Base-by-base conservation (phyloP, 2,329 filamentous ascomycete species). In the Exophiala spinifera region DNA sequence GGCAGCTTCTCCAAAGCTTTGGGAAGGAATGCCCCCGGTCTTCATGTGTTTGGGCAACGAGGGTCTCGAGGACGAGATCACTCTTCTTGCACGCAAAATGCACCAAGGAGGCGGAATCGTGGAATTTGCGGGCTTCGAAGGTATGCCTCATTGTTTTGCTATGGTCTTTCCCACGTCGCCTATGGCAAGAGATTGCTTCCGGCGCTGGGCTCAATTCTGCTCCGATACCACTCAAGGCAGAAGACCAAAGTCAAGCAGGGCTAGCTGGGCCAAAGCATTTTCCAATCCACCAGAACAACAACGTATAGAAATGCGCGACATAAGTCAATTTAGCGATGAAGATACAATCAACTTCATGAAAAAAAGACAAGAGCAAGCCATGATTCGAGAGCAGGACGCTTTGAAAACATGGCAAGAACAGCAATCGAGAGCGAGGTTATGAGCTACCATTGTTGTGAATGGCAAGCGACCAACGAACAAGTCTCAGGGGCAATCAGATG, bases 141-240 rank as follows among this genome's bases (percentile, higher is more conserved):
- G 73, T 8, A 74, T 75, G 70, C 74, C 74, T 8, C 74, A 76
- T 55, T 74, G 73, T 46, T 75, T 89, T 65, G 81, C 79, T 0
- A 64, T 83, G 59, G 59, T 88, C 1, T 70, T 89, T 51, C 69
- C 75, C 1, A 69, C 71, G 3, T 66, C 77, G 1, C 65, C 74
- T 1, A 75, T 71, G 25, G 71, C 78, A 2, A 71, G 66, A 61
- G 74, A 78, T 45, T 87, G 82, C 63, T 78, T 82, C 53, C 68
- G 76, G 13, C 71, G 73, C 2, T 83, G 83, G 79, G 71, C 79
- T 0, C 69, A 67, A 1, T 90, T 89, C 51, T 71, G 69, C 46
- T 64, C 62, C 0, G 66, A 70, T 56, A 70, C 67, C 4, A 66
- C 64, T 4, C 61, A 66, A 1, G 70, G 64, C 1, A 56, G 53